Evolutionary conservation across 225 moss, liverwort and hornwort species (phyloP), one percentile per base, ranked within the genome.

Genomic region (Rhytidiadelphus loreus): DNA sequence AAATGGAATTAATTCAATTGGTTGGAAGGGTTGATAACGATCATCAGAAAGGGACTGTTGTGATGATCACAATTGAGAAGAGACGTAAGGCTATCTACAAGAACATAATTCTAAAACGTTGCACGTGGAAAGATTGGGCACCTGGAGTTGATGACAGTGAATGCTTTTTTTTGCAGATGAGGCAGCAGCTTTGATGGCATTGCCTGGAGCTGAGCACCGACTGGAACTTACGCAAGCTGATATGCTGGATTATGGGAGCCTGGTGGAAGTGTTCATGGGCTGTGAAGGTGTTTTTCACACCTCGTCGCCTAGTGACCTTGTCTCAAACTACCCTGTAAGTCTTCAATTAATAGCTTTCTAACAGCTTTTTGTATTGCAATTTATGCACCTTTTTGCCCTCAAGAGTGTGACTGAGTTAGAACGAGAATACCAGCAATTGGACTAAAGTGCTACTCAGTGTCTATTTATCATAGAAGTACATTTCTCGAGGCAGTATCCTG

Each of bases 121-220:
- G 9, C 23, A 24, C 14, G 50, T 41, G 56, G 41, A 1, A 43
- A 58, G 52, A 58, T 22, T 37, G 65, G 37, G 13, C 12, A 35
- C 16, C 24, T 50, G 63, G 65, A 55, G 33, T 39, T 77, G 43
- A 16, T 68, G 56, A 28, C 24, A 37, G 19, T 58, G n/a, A 53
- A 55, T 55, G 68, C 1, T 26, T 55, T 22, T 59, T 18, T 39
- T 37, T n/a, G 48, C 93, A 97, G 97, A 95, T 75, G 95, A 96
- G 90, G 97, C 94, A 9, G 95, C 94, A 15, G 94, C 94, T 80
- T 89, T 97, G 78, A 96, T 97, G 97, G 95, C 95, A 81, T 85
- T 97, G 86, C 90, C 91, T 35, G 94, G 93, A 65, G 96, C 97
- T 19, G 96, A 96, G 88, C 93, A 94, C 65, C 94, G 96, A 35